Conservation (phyloP, 495 filamentous ascomycete genomes). For the Extremus antarcticus region DNA sequence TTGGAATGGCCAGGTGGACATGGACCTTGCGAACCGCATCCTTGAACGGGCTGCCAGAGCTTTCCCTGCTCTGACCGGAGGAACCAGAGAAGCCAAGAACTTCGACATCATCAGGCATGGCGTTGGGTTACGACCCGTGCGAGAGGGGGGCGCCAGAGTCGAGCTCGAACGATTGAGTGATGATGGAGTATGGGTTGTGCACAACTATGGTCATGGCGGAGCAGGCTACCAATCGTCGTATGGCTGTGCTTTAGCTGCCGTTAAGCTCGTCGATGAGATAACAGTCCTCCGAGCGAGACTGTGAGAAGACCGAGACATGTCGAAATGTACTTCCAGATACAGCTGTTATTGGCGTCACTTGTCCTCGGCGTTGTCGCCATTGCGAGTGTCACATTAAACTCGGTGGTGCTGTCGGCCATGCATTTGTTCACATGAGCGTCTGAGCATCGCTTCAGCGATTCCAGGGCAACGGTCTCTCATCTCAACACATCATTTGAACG, state of each 20-base stretch:
- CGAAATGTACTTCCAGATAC: no score
- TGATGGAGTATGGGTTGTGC: constrained; percentile 57
- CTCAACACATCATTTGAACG: no score
- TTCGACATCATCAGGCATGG: constrained; percentile 83
- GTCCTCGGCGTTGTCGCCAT: no score
- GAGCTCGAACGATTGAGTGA: constrained; percentile 73
- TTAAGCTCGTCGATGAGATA: constrained; percentile 58
- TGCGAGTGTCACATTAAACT: no score
- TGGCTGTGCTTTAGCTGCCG: constrained; percentile 63
- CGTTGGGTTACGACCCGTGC: constrained; percentile 72
- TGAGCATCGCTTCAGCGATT: no score
- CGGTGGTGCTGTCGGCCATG: no score
- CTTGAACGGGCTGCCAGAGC: constrained; percentile 71
- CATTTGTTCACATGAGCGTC: no score
- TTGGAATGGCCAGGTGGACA: constrained; percentile 74
- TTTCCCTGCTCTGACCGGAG: constrained; percentile 59
- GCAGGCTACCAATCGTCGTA: constrained; percentile 89
- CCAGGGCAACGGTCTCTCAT: no score
- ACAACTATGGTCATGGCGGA: constrained; percentile 93
- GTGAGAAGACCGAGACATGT: no score
- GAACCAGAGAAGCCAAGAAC: constrained; percentile 66
- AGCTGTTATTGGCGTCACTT: no score
- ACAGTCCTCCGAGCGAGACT: no score
- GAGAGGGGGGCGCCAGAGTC: constrained; percentile 64
- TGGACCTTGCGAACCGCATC: constrained; percentile 69